Percentiles rank a stretch among this genome's conserved stretches.
phyloP scores from a whole-genome alignment of 1,139 yeast species.

The Wickerhamomyces sp. region DNA sequence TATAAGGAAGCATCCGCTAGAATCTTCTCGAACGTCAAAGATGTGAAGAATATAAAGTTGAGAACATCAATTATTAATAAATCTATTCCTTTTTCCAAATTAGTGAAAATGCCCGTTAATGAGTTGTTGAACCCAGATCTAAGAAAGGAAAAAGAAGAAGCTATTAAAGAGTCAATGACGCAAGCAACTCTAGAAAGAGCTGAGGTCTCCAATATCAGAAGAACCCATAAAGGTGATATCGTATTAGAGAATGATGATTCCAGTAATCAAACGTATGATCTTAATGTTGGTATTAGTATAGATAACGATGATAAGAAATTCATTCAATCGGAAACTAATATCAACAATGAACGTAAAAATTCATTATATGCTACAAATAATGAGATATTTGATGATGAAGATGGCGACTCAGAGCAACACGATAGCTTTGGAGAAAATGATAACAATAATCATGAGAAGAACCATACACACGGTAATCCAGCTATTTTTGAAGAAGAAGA shows the following conservation, averaged over 20 bases:
- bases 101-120: constrained; percentile 56
- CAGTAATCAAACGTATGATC: constrained; percentile 28
- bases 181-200: constrained; percentile 59
- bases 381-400: constrained; percentile 25
- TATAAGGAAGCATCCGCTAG: constrained; percentile 55
- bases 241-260: constrained; percentile 54
- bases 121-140: constrained; percentile 72
- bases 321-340: constrained; percentile 8
- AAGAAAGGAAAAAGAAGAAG: constrained; percentile 64
- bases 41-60: constrained; percentile 45
- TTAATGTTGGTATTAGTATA: constrained; percentile 29
- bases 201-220: constrained; percentile 56
- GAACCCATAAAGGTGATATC: constrained; percentile 88
- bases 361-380: constrained; percentile 14
- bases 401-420: constrained; percentile 19
- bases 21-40: constrained; percentile 49
- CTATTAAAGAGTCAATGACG: constrained; percentile 62
- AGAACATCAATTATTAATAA: constrained; percentile 43
- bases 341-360: constrained; percentile 7
- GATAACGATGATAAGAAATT: constrained; percentile 31
- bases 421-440: constrained; percentile 8
- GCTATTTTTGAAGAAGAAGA: constrained; percentile 2
- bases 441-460: constrained; percentile 11
- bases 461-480: too few relatives aligned
- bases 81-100: constrained; percentile 41